Base-by-base conservation (phyloP, 2,329 filamentous ascomycete genomes). In the Niveomyces coronatus region DNA sequence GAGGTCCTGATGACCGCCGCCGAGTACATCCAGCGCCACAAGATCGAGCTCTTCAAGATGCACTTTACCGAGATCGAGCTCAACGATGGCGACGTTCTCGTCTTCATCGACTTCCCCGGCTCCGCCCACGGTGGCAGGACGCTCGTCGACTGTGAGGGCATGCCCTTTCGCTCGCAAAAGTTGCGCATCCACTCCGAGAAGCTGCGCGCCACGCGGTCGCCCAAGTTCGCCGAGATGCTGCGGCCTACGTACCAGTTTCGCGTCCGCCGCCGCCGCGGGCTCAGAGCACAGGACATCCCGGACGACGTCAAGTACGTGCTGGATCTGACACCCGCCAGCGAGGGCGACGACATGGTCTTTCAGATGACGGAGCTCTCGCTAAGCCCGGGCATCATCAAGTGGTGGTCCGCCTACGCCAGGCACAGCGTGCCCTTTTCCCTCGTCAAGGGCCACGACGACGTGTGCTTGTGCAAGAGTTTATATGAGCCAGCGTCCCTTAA, bases 291-390 rank as follows among this genome's bases (percentile, higher is more conserved):
- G 17, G 50, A 48, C 11, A 49, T 64, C 9, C 61, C 60, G 0
- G 46, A 55, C 3, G 68, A 64, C 0, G 57, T 81, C 49, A 66
- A 67, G 41, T 82, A 71, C 45, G 58, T 81, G 14, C 48, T 84
- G 24, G 77, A 84, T 46, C 61, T 83, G 10, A 81, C 76, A 0
- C 79, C 78, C 0, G 67, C 72, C 0, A 56, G 57, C 0, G 70
- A 79, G 49, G 79, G 75, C 2, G 76, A 82, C 3, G 77, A 80
- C 10, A 67, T 75, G 9, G 70, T 79, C 2, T 68, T 73, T 17
- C 62, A 74, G 42, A 63, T 77, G 41, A 72, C 71, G 1, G 68
- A 76, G 41, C 49, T 81, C 10, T 79, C 69, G 10, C 68, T 79
- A 37, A 71, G 76, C 0, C 53, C 60, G 4, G 68, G 69, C 1